Evolutionary conservation across 495 filamentous ascomycete species (phyloP).

Genomic region (Aspergillus coremiiformis): DNA sequence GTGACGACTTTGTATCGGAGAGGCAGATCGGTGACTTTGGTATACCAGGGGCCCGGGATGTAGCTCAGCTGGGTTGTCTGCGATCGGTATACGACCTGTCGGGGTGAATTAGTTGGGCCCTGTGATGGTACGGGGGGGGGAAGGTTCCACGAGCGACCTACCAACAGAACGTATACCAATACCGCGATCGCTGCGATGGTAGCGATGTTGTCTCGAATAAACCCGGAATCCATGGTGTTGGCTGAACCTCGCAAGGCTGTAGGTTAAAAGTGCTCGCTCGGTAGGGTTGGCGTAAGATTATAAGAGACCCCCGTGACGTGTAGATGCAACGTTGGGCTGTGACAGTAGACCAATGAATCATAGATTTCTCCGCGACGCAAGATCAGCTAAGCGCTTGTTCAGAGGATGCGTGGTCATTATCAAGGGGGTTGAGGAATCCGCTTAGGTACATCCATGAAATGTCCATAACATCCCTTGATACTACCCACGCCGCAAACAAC

Average conservation of each 20-base stretch:
- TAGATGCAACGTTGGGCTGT: not conserved
- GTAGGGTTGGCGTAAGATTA: not conserved
- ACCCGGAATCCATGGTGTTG: not conserved
- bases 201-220: not conserved
- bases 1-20: conserved; percentile 18
- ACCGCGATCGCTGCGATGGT: not conserved
- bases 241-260: not conserved
- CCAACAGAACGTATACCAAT: not conserved
- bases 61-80: not conserved
- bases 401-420: not conserved
- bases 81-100: not conserved
- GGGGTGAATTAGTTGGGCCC: not conserved
- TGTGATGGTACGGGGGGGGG: too few relatives aligned
- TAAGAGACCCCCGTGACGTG: not conserved
- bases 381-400: not conserved
- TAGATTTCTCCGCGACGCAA: not conserved
- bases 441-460: too few relatives aligned
- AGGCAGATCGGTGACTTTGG: conserved; percentile 23
- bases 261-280: not conserved
- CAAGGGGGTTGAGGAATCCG: not conserved
- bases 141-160: not conserved
- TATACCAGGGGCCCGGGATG: not conserved
- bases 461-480: not conserved
- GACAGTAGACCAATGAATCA: not conserved
- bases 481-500: not conserved